Evolutionary conservation across 225 moss, liverwort and hornwort genomes (phyloP).

Genomic region (Sphagnum contortum): DNA sequence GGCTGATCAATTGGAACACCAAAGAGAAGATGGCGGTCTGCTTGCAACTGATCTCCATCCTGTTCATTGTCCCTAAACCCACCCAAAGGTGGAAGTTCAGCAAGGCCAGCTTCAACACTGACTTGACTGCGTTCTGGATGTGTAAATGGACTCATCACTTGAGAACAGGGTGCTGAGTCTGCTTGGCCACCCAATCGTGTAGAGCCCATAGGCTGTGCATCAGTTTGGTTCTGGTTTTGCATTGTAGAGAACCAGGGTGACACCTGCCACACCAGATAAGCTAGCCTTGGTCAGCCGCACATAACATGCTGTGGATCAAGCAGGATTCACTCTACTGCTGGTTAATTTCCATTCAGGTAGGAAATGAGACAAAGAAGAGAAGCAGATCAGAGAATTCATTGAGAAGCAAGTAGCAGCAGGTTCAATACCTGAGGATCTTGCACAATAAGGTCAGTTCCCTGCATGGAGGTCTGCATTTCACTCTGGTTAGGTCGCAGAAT

Average conservation of each 20-base stretch:
- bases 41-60: conserved; percentile 72
- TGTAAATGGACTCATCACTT: conserved; percentile 32
- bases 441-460: neutral
- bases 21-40: conserved; percentile 79
- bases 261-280: conserved; percentile 18
- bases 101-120: conserved; percentile 53
- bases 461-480: conserved; percentile 26
- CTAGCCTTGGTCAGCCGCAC: no score
- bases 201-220: conserved; percentile 33
- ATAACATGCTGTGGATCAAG: no score
- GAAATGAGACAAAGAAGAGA: no score
- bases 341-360: no score
- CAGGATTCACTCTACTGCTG: no score
- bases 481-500: conserved; percentile 51
- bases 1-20: conserved; percentile 88
- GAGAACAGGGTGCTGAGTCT: conserved; percentile 39
- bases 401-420: no score
- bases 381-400: no score
- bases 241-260: conserved; percentile 66
- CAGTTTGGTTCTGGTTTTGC: conserved; percentile 42
- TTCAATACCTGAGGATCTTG: no score
- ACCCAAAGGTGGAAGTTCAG: conserved; percentile 39
- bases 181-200: conserved; percentile 36
- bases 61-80: conserved; percentile 53
- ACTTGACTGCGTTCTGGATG: conserved; percentile 61